These are phyloP conservation scores for Puya raimondii DNA, from an alignment of 176 grass and related monocot genomes.

Conservation along the genomic window DNA sequence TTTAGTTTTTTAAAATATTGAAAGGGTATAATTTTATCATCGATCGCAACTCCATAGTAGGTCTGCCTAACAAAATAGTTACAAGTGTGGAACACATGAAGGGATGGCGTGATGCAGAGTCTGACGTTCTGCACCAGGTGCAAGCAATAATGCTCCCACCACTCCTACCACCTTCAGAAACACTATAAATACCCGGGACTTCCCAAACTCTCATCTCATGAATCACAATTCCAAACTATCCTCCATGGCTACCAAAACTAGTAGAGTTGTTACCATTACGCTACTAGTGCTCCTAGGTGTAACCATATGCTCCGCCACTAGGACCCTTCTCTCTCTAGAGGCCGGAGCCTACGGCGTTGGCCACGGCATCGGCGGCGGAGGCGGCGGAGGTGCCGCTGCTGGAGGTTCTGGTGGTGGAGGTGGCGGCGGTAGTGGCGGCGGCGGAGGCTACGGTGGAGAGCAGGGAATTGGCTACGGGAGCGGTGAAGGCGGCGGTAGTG, in stretches of 20 bases:
- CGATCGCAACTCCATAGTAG: too few species aligned
- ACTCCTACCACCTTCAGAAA: not conserved
- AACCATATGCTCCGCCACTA: constrained; percentile 25
- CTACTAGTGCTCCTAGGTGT: constrained; percentile 27
- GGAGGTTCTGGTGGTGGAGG: constrained; percentile 14
- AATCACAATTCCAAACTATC: not conserved
- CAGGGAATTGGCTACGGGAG: not conserved
- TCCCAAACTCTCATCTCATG: not conserved
- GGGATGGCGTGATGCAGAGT: not conserved
- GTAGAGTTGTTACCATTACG: constrained; percentile 15
- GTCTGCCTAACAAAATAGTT: too few species aligned
- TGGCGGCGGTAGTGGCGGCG: not conserved
- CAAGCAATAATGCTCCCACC: not conserved
- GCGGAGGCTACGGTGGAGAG: not conserved
- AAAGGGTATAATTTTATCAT: too few species aligned
- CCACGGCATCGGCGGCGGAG: not conserved
- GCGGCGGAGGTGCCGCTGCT: not conserved
- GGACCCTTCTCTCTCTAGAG: constrained; percentile 18
- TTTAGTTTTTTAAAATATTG: too few species aligned
- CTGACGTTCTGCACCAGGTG: not conserved
- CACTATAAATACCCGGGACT: not conserved
- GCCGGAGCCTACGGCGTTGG: constrained; percentile 2
- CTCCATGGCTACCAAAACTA: constrained; percentile 20
- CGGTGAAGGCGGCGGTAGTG: not conserved
- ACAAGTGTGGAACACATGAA: too few species aligned